Evolutionary conservation across 139 green algal species (phyloP).

Genomic region (Pedinophyceae sp.): DNA sequence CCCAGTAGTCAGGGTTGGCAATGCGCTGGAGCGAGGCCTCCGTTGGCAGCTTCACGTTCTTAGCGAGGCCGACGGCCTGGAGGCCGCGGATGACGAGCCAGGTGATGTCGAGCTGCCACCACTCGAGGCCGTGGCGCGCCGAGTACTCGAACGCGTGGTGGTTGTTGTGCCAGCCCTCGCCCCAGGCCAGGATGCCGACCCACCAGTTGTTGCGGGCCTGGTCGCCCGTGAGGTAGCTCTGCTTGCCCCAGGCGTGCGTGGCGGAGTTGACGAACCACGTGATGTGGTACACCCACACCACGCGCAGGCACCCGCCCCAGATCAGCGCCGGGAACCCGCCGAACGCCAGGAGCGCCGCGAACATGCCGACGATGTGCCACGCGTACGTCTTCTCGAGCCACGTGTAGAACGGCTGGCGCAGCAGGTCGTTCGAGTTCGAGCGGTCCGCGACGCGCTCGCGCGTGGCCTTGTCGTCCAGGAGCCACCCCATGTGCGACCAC

Average conservation of each 20-base stretch:
- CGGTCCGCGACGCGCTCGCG: conserved; percentile 47
- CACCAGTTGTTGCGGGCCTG: conserved; percentile 47
- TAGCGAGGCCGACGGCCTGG: conserved; percentile 41
- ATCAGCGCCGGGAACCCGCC: conserved; percentile 77
- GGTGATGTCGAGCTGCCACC: conserved; percentile 64
- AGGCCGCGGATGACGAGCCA: conserved; percentile 38
- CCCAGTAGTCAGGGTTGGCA: no score
- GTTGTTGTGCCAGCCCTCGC: conserved; percentile 97
- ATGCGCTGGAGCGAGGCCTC: conserved; percentile 30
- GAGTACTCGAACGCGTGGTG: conserved; percentile 81
- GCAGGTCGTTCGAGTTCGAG: conserved; percentile 71
- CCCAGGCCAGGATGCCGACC: conserved; percentile 74
- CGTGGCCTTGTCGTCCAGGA: conserved; percentile 73
- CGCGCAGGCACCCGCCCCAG: conserved; percentile 82
- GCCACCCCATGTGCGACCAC: conserved; percentile 92
- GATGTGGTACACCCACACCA: conserved; percentile 93
- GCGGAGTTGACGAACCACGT: conserved; percentile 98
- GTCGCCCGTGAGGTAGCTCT: conserved; percentile 65
- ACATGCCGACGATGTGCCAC: conserved; percentile 66
- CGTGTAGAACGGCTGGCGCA: conserved; percentile 77
- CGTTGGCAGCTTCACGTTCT: conserved; percentile 75
- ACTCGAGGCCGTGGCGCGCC: conserved; percentile 70
- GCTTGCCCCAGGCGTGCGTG: conserved; percentile 83
- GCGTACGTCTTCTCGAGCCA: conserved; percentile 72
- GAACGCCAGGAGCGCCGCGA: conserved; percentile 58